Evolutionary conservation across 768 basidiomycete species (phyloP).

Genomic region (Megacollybia marginata): DNA sequence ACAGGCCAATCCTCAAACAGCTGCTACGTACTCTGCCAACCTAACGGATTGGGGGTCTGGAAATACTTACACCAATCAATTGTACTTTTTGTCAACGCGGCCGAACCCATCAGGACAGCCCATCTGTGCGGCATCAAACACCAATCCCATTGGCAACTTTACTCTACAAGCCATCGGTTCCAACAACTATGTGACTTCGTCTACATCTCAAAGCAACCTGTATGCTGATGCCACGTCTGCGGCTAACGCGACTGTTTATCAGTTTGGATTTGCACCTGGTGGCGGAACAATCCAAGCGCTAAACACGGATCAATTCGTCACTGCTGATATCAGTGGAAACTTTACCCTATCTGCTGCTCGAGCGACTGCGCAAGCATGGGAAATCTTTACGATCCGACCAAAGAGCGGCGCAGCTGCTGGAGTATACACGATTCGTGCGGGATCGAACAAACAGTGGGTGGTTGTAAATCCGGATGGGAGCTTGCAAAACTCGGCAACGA

Average conservation of each 20-base stretch:
- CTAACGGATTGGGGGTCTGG: constrained; percentile 26
- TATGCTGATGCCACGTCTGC: constrained; percentile 14
- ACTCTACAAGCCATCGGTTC: constrained; percentile 16
- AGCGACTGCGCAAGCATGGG: constrained; percentile 18
- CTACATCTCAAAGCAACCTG: constrained; percentile 14
- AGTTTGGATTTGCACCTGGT: constrained; percentile 21
- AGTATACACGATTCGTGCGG: constrained; percentile 23
- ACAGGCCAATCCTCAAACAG: constrained; percentile 17
- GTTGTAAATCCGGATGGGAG: constrained; percentile 16
- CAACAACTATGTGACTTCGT: constrained; percentile 16
- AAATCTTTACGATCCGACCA: constrained; percentile 20
- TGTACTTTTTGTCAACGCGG: constrained; percentile 26
- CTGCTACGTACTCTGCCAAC: constrained; percentile 19
- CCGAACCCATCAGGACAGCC: constrained; percentile 14
- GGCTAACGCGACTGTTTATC: constrained; percentile 16
- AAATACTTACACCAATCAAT: constrained; percentile 23
- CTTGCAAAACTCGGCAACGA: constrained; percentile 3
- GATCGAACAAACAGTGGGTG: constrained; percentile 22
- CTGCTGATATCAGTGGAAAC: constrained; percentile 23
- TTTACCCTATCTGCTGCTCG: constrained; percentile 20
- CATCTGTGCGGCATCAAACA: constrained; percentile 17
- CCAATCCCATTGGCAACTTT: constrained; percentile 24
- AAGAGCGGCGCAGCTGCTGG: constrained; percentile 17
- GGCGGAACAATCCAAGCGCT: constrained; percentile 20
- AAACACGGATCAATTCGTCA: constrained; percentile 19